Evolutionary conservation across 2,329 filamentous ascomycete species (phyloP).

Genomic region (Fusarium dlaminii): DNA sequence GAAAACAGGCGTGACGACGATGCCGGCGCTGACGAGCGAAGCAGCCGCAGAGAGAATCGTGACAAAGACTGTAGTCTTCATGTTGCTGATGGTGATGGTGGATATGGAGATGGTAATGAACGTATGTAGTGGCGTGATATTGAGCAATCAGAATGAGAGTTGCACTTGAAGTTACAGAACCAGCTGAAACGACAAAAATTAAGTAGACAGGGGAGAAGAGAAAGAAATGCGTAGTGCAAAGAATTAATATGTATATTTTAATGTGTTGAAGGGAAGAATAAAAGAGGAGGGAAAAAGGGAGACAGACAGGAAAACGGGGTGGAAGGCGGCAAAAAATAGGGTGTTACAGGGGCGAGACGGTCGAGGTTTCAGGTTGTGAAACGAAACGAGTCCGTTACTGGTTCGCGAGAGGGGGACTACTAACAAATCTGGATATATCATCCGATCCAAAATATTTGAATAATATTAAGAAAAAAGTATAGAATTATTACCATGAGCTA

Average conservation of each 20-base stretch:
- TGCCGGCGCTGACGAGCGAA: conserved; percentile 60
- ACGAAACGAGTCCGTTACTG: conserved; percentile 28
- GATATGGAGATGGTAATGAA: not conserved
- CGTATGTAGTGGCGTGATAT: conserved; percentile 11
- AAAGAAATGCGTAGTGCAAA: not conserved
- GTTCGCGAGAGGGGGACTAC: conserved; percentile 6
- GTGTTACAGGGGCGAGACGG: conserved; percentile 38
- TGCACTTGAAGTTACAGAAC: conserved; percentile 26
- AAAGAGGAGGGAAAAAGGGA: not conserved
- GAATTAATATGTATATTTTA: conserved; percentile 22
- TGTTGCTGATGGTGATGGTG: conserved; percentile 18
- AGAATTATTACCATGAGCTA: not conserved
- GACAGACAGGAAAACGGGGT: not conserved
- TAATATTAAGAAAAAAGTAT: not conserved
- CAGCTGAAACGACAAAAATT: conserved; percentile 27
- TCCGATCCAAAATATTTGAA: not conserved
- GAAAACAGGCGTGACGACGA: conserved; percentile 65
- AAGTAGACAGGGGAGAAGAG: conserved; percentile 1
- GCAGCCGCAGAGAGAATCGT: conserved; percentile 55
- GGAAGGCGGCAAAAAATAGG: conserved; percentile 21
- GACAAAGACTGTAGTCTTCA: conserved; percentile 44
- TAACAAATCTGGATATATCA: conserved; percentile 1
- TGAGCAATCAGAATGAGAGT: not conserved
- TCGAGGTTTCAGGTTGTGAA: conserved; percentile 42
- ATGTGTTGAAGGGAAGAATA: not conserved